phyloP scores from a whole-genome alignment of 768 basidiomycete species.

The Cystobasidiopsis lactophilus region DNA sequence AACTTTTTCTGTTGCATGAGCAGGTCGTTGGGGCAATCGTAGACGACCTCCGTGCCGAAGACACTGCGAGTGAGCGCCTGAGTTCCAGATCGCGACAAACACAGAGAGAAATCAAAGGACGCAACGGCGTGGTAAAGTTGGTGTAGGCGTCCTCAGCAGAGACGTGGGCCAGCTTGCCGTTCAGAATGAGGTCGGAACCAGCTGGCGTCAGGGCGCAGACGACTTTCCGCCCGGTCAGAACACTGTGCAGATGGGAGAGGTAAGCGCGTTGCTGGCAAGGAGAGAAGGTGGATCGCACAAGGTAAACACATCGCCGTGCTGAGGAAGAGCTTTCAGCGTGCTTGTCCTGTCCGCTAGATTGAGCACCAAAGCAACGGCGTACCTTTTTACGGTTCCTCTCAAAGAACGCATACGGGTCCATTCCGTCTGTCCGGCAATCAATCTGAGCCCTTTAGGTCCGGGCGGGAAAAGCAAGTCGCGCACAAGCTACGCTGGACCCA shows the following conservation, averaged over 20 bases:
- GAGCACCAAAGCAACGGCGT: slow-evolving; percentile 7
- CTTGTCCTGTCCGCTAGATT: background rate
- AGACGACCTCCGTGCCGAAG: slow-evolving; percentile 93
- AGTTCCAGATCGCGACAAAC: background rate
- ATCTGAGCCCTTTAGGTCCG: slow-evolving; percentile 26
- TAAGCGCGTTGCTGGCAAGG: background rate
- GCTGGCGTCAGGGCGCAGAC: slow-evolving; percentile 77
- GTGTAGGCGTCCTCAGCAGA: slow-evolving; percentile 92
- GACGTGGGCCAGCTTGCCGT: slow-evolving; percentile 74
- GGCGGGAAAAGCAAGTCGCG: background rate
- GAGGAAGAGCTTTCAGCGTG: slow-evolving; percentile 1
- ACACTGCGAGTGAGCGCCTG: slow-evolving; percentile 25
- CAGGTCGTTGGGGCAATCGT: slow-evolving; percentile 83
- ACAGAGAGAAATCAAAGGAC: slow-evolving; percentile 7
- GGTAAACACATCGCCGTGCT: slow-evolving; percentile 97
- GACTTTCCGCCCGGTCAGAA: slow-evolving; percentile 65
- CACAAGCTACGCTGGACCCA: slow-evolving; percentile 27
- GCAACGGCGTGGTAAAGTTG: slow-evolving; percentile 23
- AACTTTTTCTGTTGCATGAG: slow-evolving; percentile 99
- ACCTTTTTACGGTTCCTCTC: slow-evolving; percentile 55
- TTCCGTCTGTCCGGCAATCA: slow-evolving; percentile 54
- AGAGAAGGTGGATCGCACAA: slow-evolving; percentile 28
- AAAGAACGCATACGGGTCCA: slow-evolving; percentile 79
- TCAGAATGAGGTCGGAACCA: slow-evolving; percentile 83
- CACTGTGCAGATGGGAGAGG: slow-evolving; percentile 15